Evolutionary conservation across 495 filamentous ascomycete genomes (phyloP), one percentile per base, ranked within the genome.

Genomic region (Daldinia bambusicola): DNA sequence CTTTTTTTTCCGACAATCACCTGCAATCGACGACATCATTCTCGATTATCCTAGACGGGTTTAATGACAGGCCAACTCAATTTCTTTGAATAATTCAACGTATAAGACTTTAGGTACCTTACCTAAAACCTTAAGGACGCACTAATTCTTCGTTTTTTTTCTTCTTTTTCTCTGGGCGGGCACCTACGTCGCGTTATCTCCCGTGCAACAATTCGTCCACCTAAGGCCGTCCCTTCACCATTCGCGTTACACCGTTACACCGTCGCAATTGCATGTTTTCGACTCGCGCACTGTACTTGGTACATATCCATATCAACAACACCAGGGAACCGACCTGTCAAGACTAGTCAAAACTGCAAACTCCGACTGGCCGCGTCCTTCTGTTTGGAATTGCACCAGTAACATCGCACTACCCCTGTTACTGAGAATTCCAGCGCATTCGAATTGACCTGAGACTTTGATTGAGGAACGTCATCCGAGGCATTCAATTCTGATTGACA

Each of bases 401-500:
- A 38, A 45, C 20, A 60, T 9, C 32, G 51, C 37, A 36, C 66
- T 66, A 55, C 26, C 67, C 41, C 61, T 37, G 34, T 18, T 30
- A 34, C 32, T 56, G 30, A 43, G 55, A 63, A 71, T 70, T 74
- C 71, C 71, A 74, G 71, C 41, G 57, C 66, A 63, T 66, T 63
- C 55, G 53, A 67, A 63, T 67, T 70, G 63, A 55, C 57, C 63
- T 74, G 63, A 67, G 67, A 74, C 71, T 18, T 36, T 58, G 57
- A 69, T 63, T 45, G 57, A 68, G 55, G 37, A 67, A 48, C 63
- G 32, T 59, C 69, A 59, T 56, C 61, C 66, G 62, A 74, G 63
- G 63, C 45, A 66, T 63, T 61, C 38, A 52, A 61, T 66, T 66
- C 43, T 16, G 61, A 59, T 69, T 67, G 70, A 69, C 66, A 69